Conservation (phyloP, 148 eudicot genomes). For the Pharnaceum exiguum region DNA sequence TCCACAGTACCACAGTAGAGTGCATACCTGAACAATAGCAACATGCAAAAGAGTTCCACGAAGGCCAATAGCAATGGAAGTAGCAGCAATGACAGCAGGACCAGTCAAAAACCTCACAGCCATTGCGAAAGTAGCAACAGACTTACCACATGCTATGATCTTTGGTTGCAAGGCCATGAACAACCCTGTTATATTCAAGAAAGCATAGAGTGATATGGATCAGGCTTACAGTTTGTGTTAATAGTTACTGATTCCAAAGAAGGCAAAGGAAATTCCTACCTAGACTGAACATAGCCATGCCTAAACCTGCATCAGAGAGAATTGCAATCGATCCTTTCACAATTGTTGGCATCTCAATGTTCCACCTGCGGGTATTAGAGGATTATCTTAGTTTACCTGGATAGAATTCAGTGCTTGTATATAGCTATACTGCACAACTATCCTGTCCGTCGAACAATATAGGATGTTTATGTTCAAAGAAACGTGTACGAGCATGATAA, state of each 20-base stretch:
- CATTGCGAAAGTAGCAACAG: slow-evolving; percentile 87
- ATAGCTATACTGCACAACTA: no score
- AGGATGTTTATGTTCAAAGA: no score
- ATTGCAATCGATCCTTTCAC: slow-evolving; percentile 83
- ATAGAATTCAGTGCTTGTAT: no score
- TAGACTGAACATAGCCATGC: slow-evolving; percentile 99
- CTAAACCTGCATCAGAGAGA: slow-evolving; percentile 93
- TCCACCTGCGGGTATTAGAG: slow-evolving; percentile 59
- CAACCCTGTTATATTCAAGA: slow-evolving; percentile 43
- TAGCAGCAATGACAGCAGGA: slow-evolving; percentile 94
- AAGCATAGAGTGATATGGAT: background rate
- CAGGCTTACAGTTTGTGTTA: no score
- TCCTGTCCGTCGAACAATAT: no score
- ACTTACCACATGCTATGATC: slow-evolving; percentile 84
- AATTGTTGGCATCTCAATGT: slow-evolving; percentile 85
- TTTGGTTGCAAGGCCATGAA: slow-evolving; percentile 98
- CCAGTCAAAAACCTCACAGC: slow-evolving; percentile 98
- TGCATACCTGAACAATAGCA: slow-evolving; percentile 83
- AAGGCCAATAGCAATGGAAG: slow-evolving; percentile 86
- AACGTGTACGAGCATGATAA: no score
- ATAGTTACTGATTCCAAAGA: no score
- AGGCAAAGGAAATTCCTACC: slow-evolving; percentile 34
- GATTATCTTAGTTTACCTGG: no score
- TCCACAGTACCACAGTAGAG: background rate
- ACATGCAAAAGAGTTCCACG: slow-evolving; percentile 82